These are phyloP conservation scores for Huiozyma naganishii DNA, from an alignment of 805 yeast species.

Conservation along the genomic window DNA sequence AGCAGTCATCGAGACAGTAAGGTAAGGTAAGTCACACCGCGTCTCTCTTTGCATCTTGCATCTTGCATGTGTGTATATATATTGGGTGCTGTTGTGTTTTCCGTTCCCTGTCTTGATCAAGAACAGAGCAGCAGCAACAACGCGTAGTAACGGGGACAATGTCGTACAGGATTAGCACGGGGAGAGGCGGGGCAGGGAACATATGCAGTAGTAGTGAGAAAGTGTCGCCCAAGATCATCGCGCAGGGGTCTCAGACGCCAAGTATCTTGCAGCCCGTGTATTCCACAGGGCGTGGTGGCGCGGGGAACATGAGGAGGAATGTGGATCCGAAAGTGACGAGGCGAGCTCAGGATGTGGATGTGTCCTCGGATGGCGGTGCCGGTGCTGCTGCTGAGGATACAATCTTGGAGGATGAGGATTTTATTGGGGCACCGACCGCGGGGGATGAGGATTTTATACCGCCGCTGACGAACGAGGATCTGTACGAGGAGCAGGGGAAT, in stretches of 20 bases:
- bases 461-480: conserved; percentile 3
- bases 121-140: too few relatives aligned
- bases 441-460: conserved; percentile 3
- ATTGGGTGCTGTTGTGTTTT: too few relatives aligned
- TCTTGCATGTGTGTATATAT: too few relatives aligned
- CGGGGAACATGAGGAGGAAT: conserved; percentile 62
- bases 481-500: conserved; percentile 1
- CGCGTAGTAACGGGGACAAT: neutral
- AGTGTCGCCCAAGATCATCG: conserved; percentile 45
- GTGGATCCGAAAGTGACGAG: conserved; percentile 48
- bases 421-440: neutral
- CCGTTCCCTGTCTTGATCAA: too few relatives aligned
- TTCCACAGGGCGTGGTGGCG: conserved; percentile 72
- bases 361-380: neutral
- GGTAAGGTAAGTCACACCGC: too few relatives aligned
- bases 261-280: conserved; percentile 42
- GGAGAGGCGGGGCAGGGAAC: conserved; percentile 75
- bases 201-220: conserved; percentile 34
- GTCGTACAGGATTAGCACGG: conserved; percentile 37
- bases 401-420: neutral
- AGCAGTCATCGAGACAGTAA: too few relatives aligned
- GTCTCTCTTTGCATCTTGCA: too few relatives aligned
- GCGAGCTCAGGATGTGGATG: conserved; percentile 49
- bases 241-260: conserved; percentile 55
- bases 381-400: neutral